Evolutionary conservation across 179 eudicot species (phyloP), one percentile per base, ranked within the genome.

Genomic region (Sideroxylon spinosum): DNA sequence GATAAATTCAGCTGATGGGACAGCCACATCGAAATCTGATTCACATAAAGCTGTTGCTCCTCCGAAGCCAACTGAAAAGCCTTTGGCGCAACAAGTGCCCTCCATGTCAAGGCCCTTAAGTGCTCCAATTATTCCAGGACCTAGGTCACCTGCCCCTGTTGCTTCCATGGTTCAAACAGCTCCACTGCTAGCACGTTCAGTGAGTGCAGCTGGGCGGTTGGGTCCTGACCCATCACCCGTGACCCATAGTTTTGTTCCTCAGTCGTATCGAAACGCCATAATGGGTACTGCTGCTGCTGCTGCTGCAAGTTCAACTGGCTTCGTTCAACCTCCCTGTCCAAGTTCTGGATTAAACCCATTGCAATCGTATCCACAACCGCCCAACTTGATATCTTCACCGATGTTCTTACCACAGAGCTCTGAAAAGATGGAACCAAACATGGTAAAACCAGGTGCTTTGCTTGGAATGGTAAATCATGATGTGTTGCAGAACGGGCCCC

Each of bases 231-330:
- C 89, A 6, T 81, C 89, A 17, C 48, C 90, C 49, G 80, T 80
- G 12, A 79, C 85, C 52, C 92, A 81, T 61, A 86, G 86, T 22
- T 88, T 80, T 78, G 72, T 80, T 67, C 92, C 93, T 0, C 91
- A 82, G 69, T 92, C 97, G 12, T 94, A 91, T 73, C 84, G 88
- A 76, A 94, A 91, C 76, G 98, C 91, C 57, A 90, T 92, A 53
- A 73, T 89, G 71, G 95, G 94, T 68, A 88, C 76, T 68, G 84
- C 83, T 19, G 83, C 76, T 68, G 84, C 83, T 19, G 83, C 74
- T 44, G 48, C 80, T 76, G 67, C 84, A 68, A 82, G 80, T 78
- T 77, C 89, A 20, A 28, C 84, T 66, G 84, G 85, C 50, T 88
- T 82, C 79, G 44, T 83, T 37, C 88, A 83, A 71, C 83, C 89